A percentile compares a stretch with the other conserved stretches of the same genome.
Conservation (phyloP, 768 basidiomycete genomes). For the Lentinula edodes region DNA sequence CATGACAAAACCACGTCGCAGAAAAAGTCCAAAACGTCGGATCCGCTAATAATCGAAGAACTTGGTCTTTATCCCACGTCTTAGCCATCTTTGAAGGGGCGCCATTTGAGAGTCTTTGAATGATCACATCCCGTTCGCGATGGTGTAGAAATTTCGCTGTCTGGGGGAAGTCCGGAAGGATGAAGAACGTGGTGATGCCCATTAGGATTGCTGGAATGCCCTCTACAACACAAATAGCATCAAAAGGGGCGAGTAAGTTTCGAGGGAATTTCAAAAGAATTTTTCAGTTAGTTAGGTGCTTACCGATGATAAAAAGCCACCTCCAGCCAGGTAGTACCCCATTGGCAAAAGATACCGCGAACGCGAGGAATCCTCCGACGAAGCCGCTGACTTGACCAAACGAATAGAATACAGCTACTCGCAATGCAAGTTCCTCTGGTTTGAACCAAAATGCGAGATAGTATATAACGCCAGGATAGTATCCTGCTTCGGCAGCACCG, state of each 20-base stretch:
- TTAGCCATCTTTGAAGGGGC: constrained; percentile 12
- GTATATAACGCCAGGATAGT: constrained; percentile 17
- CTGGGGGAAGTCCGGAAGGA: constrained; percentile 38
- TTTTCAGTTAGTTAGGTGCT: neutral
- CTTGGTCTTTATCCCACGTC: constrained; percentile 10
- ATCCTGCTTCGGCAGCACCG: constrained; percentile 14
- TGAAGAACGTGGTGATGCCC: constrained; percentile 16
- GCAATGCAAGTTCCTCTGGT: constrained; percentile 15
- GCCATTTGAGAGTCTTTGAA: constrained; percentile 20
- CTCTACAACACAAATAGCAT: constrained; percentile 4
- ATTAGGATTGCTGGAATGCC: constrained; percentile 15
- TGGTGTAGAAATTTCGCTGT: constrained; percentile 30
- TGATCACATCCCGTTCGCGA: constrained; percentile 25
- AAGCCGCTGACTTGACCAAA: constrained; percentile 16
- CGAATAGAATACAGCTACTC: constrained; percentile 16
- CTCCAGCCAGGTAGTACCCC: constrained; percentile 16
- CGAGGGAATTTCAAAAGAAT: no score
- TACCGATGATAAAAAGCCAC: constrained; percentile 29
- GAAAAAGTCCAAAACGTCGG: constrained; percentile 16
- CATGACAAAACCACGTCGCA: constrained; percentile 15
- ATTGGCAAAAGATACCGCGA: constrained; percentile 15
- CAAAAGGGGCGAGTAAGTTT: constrained; percentile 6
- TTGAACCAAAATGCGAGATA: constrained; percentile 18
- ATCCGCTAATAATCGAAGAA: constrained; percentile 9
- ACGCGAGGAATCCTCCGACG: constrained; percentile 17